Evolutionary conservation across 2,329 filamentous ascomycete genomes (phyloP).

Genomic region (Phoma sp.): DNA sequence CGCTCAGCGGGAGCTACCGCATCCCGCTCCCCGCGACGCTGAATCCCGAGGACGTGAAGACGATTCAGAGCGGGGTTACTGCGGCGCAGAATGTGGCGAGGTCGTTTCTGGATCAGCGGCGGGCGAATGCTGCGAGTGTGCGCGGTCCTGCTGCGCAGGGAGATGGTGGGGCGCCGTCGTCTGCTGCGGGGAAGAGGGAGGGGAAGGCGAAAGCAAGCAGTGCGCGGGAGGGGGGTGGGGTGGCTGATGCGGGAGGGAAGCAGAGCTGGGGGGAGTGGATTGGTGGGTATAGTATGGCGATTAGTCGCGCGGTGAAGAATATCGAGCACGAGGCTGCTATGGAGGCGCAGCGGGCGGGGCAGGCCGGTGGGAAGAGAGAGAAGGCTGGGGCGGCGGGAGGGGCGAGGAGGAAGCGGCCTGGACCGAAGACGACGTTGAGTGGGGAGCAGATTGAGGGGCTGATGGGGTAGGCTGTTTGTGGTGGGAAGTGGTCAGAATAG

Average conservation of each 20-base stretch:
- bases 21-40: slow-evolving; percentile 45
- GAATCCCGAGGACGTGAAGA: slow-evolving; percentile 41
- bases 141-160: slow-evolving; percentile 6
- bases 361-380: background rate
- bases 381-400: slow-evolving; percentile 14
- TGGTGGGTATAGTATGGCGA: slow-evolving; percentile 46
- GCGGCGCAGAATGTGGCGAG: slow-evolving; percentile 44
- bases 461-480: slow-evolving; percentile 23
- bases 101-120: slow-evolving; percentile 40
- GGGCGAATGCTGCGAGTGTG: slow-evolving; percentile 14
- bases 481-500: no score
- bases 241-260: slow-evolving; percentile 18
- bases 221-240: background rate
- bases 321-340: slow-evolving; percentile 46
- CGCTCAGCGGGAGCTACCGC: slow-evolving; percentile 43
- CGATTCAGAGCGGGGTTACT: slow-evolving; percentile 42
- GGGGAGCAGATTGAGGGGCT: slow-evolving; percentile 35
- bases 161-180: background rate
- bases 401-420: slow-evolving; percentile 27
- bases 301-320: slow-evolving; percentile 43
- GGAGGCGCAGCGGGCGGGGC: slow-evolving; percentile 24
- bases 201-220: slow-evolving; percentile 6
- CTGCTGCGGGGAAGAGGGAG: background rate
- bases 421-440: slow-evolving; percentile 29
- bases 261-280: slow-evolving; percentile 48